Base-by-base conservation (phyloP, 805 yeast species). In the Saturnispora diversa region DNA sequence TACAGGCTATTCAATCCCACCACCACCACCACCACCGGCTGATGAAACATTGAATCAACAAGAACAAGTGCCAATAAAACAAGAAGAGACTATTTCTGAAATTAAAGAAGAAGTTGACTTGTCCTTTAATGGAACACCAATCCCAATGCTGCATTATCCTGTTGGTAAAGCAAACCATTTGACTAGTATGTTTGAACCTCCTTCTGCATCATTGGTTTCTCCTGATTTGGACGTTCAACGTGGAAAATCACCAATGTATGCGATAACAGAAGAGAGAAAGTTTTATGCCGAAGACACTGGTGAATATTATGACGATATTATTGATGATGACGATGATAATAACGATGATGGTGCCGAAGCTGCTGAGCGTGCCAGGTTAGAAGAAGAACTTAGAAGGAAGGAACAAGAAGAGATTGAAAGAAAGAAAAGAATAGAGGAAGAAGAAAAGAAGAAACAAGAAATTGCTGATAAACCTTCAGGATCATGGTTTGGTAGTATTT, bases 401-500 rank as follows among this genome's bases (percentile, higher is more conserved):
- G 45, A 63, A 31, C 49, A 45, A 27, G 49, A 48, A 37, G 46
- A 47, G 32, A 44, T 44, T 27, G 44, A 40, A 32, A 39, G 39
- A 37, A 41, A 32, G 35, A 31, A 45, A 34, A 17, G 44, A 38
- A 26, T 44, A 47, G 35, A 45, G 47, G 43, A 40, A 46, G 28
- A 43, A 50, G 37, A 25, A 11, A 12, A 15, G 11, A 27, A 21
- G 23, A 13, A 39, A 15, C 16, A 39, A 20, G 39, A 39, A 15
- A 7, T 11, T 8, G 19, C 33, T 2, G 21, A 31, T 11, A n/a
- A 20, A 13, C 28, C 25, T 13, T 45, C 13, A 44, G 13, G 38
- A n/a, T 44, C 72, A 13, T 71, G 80, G 80, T 63, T 74, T 44
- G 69, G 80, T 7, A 83, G 94, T 84, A 61, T 82, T 44, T 66